Conservation (phyloP, 1,139 yeast species). For the Yamadazyma atmosphaerica region DNA sequence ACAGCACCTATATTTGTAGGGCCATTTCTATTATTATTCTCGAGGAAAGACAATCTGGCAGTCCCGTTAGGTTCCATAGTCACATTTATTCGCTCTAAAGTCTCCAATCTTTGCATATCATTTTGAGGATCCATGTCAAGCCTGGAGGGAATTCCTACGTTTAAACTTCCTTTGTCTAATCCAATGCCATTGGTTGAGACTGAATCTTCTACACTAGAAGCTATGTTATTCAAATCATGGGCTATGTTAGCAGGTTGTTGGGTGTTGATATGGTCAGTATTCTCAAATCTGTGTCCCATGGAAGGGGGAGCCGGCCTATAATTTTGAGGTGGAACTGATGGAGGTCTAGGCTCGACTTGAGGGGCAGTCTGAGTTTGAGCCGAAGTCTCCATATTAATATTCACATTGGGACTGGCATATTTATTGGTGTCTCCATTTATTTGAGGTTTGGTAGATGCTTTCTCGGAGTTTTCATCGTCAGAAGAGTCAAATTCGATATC, state of each 20-base stretch:
- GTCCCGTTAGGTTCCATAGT: slow-evolving; percentile 13
- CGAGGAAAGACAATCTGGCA: slow-evolving; percentile 6
- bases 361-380: too few species aligned
- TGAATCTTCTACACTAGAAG: slow-evolving; percentile 19
- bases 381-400: too few species aligned
- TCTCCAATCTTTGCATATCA: slow-evolving; percentile 13
- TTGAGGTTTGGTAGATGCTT: slow-evolving; percentile 9
- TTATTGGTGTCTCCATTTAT: slow-evolving; percentile 8
- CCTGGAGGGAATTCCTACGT: slow-evolving; percentile 16
- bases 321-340: too few species aligned
- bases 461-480: slow-evolving; percentile 15
- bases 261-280: neutral
- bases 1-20: neutral
- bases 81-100: slow-evolving; percentile 20
- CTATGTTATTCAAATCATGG: slow-evolving; percentile 11
- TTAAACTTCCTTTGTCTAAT: slow-evolving; percentile 16
- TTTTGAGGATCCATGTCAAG: slow-evolving; percentile 11
- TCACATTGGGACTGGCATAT: slow-evolving; percentile 8
- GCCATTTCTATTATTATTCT: neutral
- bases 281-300: neutral
- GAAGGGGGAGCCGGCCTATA: neutral
- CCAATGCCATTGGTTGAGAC: slow-evolving; percentile 15
- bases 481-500: slow-evolving; percentile 24
- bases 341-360: too few species aligned
- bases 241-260: neutral